phyloP scores from a whole-genome alignment of 2,329 filamentous ascomycete species.

The Ophiosphaerella korrae region DNA sequence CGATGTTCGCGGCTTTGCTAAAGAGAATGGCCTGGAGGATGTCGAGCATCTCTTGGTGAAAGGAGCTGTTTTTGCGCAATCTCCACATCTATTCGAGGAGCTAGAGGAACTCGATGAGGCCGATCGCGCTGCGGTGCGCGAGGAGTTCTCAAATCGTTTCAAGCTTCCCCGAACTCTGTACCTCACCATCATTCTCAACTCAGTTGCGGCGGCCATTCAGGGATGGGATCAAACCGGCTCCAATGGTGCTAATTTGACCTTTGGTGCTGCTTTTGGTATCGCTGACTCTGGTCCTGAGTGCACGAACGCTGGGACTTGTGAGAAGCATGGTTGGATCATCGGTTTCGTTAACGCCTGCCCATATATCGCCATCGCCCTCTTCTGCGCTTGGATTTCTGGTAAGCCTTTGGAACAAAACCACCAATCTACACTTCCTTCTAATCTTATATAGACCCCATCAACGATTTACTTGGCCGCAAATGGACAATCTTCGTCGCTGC shows the following conservation, averaged over 20 bases:
- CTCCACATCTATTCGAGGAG: constrained; percentile 66
- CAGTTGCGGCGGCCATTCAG: constrained; percentile 69
- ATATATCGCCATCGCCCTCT: constrained; percentile 38
- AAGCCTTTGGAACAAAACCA: too few relatives aligned
- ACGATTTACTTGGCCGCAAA: constrained; percentile 37
- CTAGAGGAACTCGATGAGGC: constrained; percentile 66
- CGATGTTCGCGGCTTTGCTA: constrained; percentile 66
- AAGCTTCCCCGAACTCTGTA: constrained; percentile 62
- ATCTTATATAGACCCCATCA: constrained; percentile 29
- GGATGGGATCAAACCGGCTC: constrained; percentile 67
- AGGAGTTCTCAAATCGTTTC: constrained; percentile 69
- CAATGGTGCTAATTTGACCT: constrained; percentile 63
- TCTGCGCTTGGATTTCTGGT: constrained; percentile 29
- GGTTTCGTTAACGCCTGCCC: constrained; percentile 41
- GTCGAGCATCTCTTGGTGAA: constrained; percentile 61
- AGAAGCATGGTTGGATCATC: constrained; percentile 41
- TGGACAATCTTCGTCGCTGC: constrained; percentile 43
- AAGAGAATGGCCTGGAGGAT: constrained; percentile 62
- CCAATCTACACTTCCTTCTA: neutral
- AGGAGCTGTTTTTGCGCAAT: constrained; percentile 71
- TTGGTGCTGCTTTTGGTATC: constrained; percentile 51
- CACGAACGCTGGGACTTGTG: constrained; percentile 28
- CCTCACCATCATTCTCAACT: constrained; percentile 69
- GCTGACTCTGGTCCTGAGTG: constrained; percentile 30
- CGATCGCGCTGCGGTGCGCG: constrained; percentile 63